Conservation (phyloP, 2,329 filamentous ascomycete species). For the Talaromyces marneffei region DNA sequence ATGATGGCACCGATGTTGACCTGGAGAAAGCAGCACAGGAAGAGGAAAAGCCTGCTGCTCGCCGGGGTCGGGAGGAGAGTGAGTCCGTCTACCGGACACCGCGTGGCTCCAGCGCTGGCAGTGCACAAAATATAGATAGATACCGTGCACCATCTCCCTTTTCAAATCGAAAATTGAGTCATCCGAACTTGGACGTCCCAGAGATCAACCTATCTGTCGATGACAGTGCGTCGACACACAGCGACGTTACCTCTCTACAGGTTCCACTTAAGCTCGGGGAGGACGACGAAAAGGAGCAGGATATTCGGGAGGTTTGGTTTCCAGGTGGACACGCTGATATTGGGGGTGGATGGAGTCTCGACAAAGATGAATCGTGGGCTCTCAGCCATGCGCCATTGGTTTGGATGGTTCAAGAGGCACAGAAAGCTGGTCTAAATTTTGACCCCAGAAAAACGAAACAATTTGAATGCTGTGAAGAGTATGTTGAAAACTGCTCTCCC, state of each 20-base stretch:
- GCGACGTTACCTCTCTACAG: conserved; percentile 26
- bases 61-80: conserved; percentile 5
- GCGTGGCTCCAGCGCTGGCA: conserved; percentile 20
- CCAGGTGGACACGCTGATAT: conserved; percentile 73
- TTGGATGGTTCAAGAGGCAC: conserved; percentile 64
- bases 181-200: conserved; percentile 25
- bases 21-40: conserved; percentile 4
- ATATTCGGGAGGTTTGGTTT: conserved; percentile 72
- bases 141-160: conserved; percentile 26
- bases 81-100: conserved; percentile 28
- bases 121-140: conserved; percentile 16
- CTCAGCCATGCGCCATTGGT: conserved; percentile 63
- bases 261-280: conserved; percentile 20
- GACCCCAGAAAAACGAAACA: conserved; percentile 62
- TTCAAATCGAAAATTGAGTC: conserved; percentile 12
- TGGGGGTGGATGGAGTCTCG: conserved; percentile 66
- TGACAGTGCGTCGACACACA: conserved; percentile 27
- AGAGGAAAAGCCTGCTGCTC: background rate
- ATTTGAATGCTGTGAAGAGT: conserved; percentile 56
- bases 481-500: conserved; percentile 30
- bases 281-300: conserved; percentile 49
- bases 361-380: conserved; percentile 50
- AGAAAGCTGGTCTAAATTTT: conserved; percentile 62
- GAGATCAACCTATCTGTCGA: conserved; percentile 24
- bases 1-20: conserved; percentile 12